Percentiles rank a stretch among this genome's conserved stretches.
phyloP scores from a whole-genome alignment of 140 eudicot species.

The Anethum foeniculum region DNA sequence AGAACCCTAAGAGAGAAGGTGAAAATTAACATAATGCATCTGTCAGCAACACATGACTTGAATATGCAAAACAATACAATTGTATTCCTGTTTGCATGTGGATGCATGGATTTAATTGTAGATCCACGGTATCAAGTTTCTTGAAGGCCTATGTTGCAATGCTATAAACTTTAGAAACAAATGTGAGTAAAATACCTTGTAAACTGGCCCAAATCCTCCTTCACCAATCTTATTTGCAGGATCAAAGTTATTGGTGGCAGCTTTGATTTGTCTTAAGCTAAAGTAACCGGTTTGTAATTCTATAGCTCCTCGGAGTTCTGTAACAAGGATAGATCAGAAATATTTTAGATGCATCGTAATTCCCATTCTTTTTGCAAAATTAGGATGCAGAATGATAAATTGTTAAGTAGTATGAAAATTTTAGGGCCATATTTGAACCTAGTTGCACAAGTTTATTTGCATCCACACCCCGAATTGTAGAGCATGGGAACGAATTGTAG shows the following conservation, averaged over 20 bases:
- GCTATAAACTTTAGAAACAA: not conserved
- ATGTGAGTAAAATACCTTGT: slow-evolving; percentile 28
- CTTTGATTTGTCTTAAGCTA: slow-evolving; percentile 38
- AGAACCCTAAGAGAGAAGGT: not conserved
- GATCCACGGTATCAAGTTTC: not conserved
- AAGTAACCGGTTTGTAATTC: slow-evolving; percentile 44
- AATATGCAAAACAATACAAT: not conserved
- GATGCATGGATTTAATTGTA: not conserved
- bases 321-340: not conserved
- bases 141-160: not conserved
- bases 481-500: not conserved
- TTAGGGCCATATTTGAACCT: not conserved
- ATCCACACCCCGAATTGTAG: not conserved
- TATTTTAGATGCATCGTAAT: not conserved
- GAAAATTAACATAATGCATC: not conserved
- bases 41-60: not conserved
- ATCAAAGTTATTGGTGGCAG: slow-evolving; percentile 39
- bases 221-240: slow-evolving; percentile 45
- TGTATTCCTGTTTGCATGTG: not conserved
- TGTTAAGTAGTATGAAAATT: not conserved
- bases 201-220: slow-evolving; percentile 61
- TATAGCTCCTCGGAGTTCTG: slow-evolving; percentile 42
- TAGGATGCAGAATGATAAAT: not conserved
- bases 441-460: not conserved
- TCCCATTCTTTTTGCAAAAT: not conserved